Base-by-base conservation (phyloP, 306 rosid genomes). In the Fragaria nilgerrensis region DNA sequence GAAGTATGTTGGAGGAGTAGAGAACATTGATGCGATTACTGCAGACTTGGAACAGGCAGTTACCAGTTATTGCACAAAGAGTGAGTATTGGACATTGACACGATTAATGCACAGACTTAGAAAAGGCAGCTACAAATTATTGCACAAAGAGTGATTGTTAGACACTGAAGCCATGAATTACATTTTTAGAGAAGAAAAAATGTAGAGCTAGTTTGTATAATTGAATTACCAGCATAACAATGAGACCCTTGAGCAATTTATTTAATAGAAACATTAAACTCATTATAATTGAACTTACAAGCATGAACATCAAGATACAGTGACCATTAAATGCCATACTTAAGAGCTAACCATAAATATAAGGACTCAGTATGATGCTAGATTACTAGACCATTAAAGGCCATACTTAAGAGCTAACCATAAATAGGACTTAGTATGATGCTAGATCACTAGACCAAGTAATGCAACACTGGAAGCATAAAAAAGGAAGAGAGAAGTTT, bases 401-500 rank as follows among this genome's bases (percentile, higher is more conserved):
- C 16, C 17, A 32, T 17, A 71, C n/a, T 4, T 27, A 19, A 9
- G 73, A 69, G 17, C 45, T 7, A 32, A 64, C 19, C 27, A 49
- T 27, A 29, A 48, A 29, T 27, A 32, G 47, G 12, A 71, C 22
- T 20, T 11, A 36, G 13, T 25, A 41, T 5, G 7, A 52, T 79
- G 70, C 55, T 34, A 19, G 34, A 32, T 27, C 43, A 41, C 45
- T 74, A 20, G 45, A 55, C 32, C 23, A 1, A 7, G 69, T 3
- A 34, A 44, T 23, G 44, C 34, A 4, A 71, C 72, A 75, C 2
- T 47, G 9, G 50, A 61, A 71, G 16, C 49, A 50, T 65, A 62
- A 14, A 37, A 34, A 4, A 73, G n/a, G 73, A 23, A 45, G 39
- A 75, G 52, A 71, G 44, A 64, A 61, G 23, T 41, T 71, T 90